Evolutionary conservation across 345 rosid genomes (phyloP).

Genomic region (Acer campestre): DNA sequence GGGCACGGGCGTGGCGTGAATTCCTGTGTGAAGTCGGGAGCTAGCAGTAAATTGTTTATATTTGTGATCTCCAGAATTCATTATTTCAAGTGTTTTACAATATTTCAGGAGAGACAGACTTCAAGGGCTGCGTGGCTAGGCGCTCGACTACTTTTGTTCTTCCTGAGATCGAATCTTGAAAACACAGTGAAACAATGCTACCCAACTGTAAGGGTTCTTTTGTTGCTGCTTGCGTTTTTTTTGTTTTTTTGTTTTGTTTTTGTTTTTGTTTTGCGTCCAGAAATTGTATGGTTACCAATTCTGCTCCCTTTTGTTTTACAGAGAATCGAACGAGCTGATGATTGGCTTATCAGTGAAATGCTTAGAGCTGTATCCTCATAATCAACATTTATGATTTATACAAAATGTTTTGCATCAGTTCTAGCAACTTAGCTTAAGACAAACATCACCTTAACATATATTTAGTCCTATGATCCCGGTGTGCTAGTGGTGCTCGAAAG

Average conservation of each 20-base stretch:
- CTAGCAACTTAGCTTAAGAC: background rate
- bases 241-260: background rate
- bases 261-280: background rate
- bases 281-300: conserved; percentile 1
- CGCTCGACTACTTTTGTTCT: conserved; percentile 65
- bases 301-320: conserved; percentile 37
- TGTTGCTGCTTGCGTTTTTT: conserved; percentile 8
- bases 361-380: conserved; percentile 86
- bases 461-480: conserved; percentile 85
- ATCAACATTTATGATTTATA: background rate
- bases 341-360: conserved; percentile 78
- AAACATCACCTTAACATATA: conserved; percentile 47
- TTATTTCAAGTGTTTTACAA: background rate
- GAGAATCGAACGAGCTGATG: conserved; percentile 76
- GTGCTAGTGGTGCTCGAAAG: conserved; percentile 76
- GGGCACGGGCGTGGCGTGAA: background rate
- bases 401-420: background rate
- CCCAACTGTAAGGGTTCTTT: conserved; percentile 60
- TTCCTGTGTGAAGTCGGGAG: background rate
- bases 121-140: conserved; percentile 61
- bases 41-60: background rate
- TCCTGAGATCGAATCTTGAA: conserved; percentile 53
- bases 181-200: conserved; percentile 69
- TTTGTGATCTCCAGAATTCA: background rate
- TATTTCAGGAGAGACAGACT: conserved; percentile 63